A percentile compares a stretch with the other conserved stretches of the same genome.
phyloP scores from a whole-genome alignment of 441 rosid genomes.

The Pelargonium fulgidum region DNA sequence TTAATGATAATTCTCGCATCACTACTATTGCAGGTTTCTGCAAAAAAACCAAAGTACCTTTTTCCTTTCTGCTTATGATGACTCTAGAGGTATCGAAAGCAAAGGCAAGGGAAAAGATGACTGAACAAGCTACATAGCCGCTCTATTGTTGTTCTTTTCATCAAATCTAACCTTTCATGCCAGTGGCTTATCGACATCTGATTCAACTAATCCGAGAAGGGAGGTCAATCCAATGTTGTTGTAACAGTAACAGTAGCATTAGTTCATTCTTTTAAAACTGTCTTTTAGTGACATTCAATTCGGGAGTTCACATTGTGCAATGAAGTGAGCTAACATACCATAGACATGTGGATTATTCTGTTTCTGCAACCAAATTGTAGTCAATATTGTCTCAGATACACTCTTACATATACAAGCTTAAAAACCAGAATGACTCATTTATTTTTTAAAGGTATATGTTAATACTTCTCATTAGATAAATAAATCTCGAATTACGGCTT shows the following conservation, averaged over 20 bases:
- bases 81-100: slow-evolving; percentile 39
- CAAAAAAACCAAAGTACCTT: slow-evolving; percentile 80
- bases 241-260: slow-evolving; percentile 4
- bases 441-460: no score
- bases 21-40: slow-evolving; percentile 45
- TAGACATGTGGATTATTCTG: neutral
- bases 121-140: slow-evolving; percentile 23
- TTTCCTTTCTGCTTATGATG: slow-evolving; percentile 67
- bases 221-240: neutral
- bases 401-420: neutral
- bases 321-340: slow-evolving; percentile 4
- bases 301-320: neutral
- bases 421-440: no score
- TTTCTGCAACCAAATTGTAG: neutral
- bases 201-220: neutral
- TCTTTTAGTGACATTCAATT: neutral
- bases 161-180: neutral
- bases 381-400: neutral
- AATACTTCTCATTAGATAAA: no score
- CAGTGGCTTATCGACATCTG: neutral
- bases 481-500: no score
- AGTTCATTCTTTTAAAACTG: neutral
- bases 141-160: slow-evolving; percentile 11
- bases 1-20: no score
- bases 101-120: slow-evolving; percentile 78